phyloP scores from a whole-genome alignment of 73 alveolate species.

The Tetrahymena borealis region DNA sequence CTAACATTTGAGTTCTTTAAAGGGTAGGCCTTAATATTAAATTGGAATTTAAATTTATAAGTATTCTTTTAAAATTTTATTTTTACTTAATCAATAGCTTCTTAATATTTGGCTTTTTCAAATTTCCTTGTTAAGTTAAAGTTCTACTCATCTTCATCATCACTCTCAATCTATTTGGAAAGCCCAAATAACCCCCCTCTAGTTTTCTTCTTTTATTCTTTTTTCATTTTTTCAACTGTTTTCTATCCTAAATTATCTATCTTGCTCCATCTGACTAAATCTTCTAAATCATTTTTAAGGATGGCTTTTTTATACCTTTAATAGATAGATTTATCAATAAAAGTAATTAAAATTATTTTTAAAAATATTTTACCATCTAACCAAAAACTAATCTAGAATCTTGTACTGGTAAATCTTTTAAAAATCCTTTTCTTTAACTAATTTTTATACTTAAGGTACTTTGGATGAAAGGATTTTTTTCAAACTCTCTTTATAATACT shows the following conservation, averaged over 20 bases:
- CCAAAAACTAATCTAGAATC: not conserved
- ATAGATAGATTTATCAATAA: not conserved
- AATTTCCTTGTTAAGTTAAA: not conserved
- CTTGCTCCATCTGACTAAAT: not conserved
- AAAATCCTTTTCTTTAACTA: not conserved
- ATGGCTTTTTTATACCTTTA: not conserved
- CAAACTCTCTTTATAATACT: not conserved
- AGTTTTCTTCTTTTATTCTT: not conserved
- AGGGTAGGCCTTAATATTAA: not conserved
- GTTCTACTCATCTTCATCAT: not conserved
- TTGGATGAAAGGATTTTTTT: not conserved
- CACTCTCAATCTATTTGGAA: not conserved
- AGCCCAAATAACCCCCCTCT: not conserved
- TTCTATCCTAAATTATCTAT: not conserved
- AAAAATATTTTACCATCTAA: not conserved
- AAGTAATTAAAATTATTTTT: not conserved
- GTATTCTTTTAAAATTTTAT: too few relatives aligned
- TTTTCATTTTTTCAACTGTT: not conserved
- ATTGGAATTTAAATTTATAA: not conserved
- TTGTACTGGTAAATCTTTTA: not conserved
- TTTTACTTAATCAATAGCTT: not conserved
- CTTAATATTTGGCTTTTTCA: not conserved
- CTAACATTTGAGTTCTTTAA: not conserved
- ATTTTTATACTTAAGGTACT: not conserved
- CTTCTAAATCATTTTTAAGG: not conserved